phyloP scores from a whole-genome alignment of 176 grass and related monocot species.

The Musa beccarii region DNA sequence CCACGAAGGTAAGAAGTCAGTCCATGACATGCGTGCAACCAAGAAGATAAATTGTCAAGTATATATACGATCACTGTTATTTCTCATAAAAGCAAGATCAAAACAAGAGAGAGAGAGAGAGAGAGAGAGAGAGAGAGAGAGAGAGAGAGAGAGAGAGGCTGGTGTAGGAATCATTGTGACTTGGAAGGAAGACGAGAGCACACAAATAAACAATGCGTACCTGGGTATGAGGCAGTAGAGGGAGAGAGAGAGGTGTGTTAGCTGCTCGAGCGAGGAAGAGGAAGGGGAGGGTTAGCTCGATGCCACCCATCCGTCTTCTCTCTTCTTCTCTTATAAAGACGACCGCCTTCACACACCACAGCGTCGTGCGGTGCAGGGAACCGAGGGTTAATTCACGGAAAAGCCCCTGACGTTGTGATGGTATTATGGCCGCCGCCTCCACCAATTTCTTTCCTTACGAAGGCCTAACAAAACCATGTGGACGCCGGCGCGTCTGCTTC shows the following conservation, averaged over 20 bases:
- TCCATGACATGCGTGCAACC: no score
- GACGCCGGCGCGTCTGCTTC: background rate
- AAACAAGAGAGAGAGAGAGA: no score
- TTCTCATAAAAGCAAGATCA: no score
- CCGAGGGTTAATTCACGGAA: slow-evolving; percentile 19
- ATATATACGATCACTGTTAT: no score
- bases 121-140: no score
- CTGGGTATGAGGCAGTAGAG: background rate
- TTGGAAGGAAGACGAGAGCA: no score
- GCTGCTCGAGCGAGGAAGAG: background rate
- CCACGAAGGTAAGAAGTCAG: no score
- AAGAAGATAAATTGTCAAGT: no score
- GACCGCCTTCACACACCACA: slow-evolving; percentile 6
- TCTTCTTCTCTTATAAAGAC: slow-evolving; percentile 23
- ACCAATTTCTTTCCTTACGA: no score
- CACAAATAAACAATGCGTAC: background rate
- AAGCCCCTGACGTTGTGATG: background rate
- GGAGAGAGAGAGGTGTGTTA: background rate
- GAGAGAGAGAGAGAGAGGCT: no score
- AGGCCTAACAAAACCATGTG: background rate
- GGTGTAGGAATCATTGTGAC: no score
- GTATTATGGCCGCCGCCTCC: background rate
- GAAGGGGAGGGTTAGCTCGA: slow-evolving; percentile 11
- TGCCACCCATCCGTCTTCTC: slow-evolving; percentile 20
- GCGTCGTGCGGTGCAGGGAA: slow-evolving; percentile 37